Evolutionary conservation across 2,329 filamentous ascomycete genomes (phyloP).

Genomic region (Botrytis hyacinthi): DNA sequence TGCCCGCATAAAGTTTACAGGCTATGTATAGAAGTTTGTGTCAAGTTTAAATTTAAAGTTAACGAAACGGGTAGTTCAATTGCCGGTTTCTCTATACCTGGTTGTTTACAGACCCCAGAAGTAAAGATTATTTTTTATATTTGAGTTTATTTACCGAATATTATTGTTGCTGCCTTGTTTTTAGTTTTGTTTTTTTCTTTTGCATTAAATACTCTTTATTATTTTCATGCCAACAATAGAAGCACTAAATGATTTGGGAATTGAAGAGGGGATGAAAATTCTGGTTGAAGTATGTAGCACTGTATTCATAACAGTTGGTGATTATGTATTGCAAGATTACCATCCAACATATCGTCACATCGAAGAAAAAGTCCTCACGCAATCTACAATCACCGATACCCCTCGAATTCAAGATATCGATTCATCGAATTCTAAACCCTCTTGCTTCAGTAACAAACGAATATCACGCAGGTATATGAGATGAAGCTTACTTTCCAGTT

Average conservation of each 20-base stretch:
- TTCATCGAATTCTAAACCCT: not conserved
- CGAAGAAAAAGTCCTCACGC: not conserved
- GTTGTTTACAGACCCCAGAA: not conserved
- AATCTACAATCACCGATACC: not conserved
- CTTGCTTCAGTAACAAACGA: not conserved
- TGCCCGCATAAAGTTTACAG: not conserved
- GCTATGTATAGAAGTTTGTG: not conserved
- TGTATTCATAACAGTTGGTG: not conserved
- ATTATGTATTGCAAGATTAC: not conserved
- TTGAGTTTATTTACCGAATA: not conserved
- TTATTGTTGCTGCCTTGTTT: not conserved
- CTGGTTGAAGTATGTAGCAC: not conserved
- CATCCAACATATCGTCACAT: not conserved
- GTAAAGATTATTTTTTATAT: no score
- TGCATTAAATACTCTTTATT: not conserved
- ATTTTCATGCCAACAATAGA: not conserved
- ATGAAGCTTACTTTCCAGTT: not conserved
- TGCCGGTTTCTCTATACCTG: not conserved
- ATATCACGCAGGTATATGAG: not conserved
- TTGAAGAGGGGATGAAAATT: not conserved
- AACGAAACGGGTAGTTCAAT: not conserved
- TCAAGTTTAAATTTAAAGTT: constrained; percentile 2
- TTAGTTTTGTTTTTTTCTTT: not conserved
- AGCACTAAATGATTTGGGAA: not conserved
- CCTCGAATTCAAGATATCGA: not conserved